phyloP scores from a whole-genome alignment of 140 eudicot species.

The Erigeron philadelphicus region DNA sequence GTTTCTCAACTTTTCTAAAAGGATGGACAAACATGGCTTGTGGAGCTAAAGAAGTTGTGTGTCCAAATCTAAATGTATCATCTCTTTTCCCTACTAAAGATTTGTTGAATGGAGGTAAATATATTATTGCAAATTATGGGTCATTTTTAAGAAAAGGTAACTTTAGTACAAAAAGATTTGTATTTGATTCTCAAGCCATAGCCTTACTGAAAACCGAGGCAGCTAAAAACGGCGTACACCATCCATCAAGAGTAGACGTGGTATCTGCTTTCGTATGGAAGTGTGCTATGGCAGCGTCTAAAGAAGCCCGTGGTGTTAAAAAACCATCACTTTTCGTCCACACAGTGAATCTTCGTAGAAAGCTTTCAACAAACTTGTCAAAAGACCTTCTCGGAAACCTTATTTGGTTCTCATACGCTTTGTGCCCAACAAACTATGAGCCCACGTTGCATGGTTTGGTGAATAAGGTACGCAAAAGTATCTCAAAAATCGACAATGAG shows the following conservation, averaged over 20 bases:
- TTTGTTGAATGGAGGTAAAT: neutral
- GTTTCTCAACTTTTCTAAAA: conserved; percentile 11
- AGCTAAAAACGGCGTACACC: neutral
- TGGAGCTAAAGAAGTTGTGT: conserved; percentile 11
- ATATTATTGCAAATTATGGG: too few relatives aligned
- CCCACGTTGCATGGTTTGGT: conserved; percentile 20
- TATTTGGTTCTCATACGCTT: conserved; percentile 18
- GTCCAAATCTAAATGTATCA: conserved; percentile 1
- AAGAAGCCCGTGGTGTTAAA: conserved; percentile 7
- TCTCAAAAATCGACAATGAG: conserved; percentile 28
- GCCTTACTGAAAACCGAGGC: conserved; percentile 27
- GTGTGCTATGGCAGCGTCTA: conserved; percentile 23
- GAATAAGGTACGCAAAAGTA: conserved; percentile 15
- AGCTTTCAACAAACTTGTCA: conserved; percentile 16
- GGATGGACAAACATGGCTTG: conserved; percentile 27
- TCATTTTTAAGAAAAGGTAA: conserved; percentile 24
- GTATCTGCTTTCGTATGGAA: conserved; percentile 42
- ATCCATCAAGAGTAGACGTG: conserved; percentile 34
- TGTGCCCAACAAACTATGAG: neutral
- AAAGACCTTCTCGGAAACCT: conserved; percentile 25
- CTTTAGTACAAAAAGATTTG: conserved; percentile 26
- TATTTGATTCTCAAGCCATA: conserved; percentile 29
- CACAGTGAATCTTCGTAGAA: conserved; percentile 25
- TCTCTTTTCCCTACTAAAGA: neutral
- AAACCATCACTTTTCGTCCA: conserved; percentile 22